These are phyloP conservation scores for Selaginella tamariscina DNA, from an alignment of 75 land plant genomes.

Conservation along the genomic window DNA sequence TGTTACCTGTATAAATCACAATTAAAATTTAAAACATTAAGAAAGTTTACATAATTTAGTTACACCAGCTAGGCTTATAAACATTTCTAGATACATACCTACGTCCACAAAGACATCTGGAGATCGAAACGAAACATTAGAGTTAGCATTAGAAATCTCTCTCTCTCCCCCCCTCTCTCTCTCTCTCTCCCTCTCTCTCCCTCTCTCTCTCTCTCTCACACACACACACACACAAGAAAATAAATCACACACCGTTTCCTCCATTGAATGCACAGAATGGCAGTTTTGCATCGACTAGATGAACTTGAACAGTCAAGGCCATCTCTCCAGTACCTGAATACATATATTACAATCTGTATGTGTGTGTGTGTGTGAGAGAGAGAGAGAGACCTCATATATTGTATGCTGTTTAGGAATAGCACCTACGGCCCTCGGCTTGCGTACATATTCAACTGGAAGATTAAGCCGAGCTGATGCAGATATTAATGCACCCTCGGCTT, in stretches of 20 bases:
- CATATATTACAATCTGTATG: not conserved
- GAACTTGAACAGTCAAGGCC: conserved; percentile 42
- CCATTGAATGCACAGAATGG: conserved; percentile 49
- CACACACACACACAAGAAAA: not conserved
- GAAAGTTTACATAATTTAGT: no score
- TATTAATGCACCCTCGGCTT: conserved; percentile 27
- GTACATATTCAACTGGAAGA: conserved; percentile 28
- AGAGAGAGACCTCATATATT: conserved; percentile 39
- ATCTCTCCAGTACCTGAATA: conserved; percentile 34
- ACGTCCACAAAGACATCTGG: conserved; percentile 33
- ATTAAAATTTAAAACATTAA: not conserved
- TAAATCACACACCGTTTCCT: conserved; percentile 27
- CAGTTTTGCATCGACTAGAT: conserved; percentile 34
- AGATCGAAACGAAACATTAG: conserved; percentile 6
- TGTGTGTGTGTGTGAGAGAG: no score
- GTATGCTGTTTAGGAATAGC: conserved; percentile 37
- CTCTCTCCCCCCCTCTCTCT: no score
- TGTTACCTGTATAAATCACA: conserved; percentile 30
- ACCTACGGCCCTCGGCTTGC: conserved; percentile 43
- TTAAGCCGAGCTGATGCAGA: conserved; percentile 34
- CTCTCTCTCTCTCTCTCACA: not conserved
- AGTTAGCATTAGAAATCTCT: conserved; percentile 1
- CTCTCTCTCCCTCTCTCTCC: no score
- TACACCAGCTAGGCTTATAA: no score
- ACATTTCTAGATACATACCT: not conserved